Evolutionary conservation across 1,139 yeast species (phyloP).

Genomic region (Nadsonia starkeyi-henricii): DNA sequence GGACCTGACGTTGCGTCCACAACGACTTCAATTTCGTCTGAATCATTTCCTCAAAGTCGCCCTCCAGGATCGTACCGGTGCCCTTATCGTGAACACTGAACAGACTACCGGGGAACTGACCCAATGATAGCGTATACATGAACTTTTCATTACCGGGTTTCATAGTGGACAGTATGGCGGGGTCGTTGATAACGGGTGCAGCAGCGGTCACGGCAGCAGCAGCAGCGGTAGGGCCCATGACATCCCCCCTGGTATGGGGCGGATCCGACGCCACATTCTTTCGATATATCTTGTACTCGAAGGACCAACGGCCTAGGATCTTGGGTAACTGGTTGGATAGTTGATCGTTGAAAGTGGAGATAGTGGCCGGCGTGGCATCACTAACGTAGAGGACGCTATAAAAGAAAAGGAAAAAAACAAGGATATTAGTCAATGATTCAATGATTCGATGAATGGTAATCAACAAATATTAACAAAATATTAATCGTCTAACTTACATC

Average conservation of each 20-base stretch:
- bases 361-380: conserved; percentile 49
- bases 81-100: conserved; percentile 38
- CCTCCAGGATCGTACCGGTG: conserved; percentile 18
- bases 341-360: conserved; percentile 52
- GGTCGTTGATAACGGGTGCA: conserved; percentile 31
- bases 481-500: conserved; percentile 8
- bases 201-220: conserved; percentile 2
- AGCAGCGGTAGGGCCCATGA: too few species aligned
- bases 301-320: conserved; percentile 46
- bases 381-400: conserved; percentile 37
- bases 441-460: background rate
- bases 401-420: background rate
- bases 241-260: too few species aligned
- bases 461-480: background rate
- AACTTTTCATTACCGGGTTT: conserved; percentile 24
- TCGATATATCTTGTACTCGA: conserved; percentile 49
- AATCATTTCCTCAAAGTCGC: conserved; percentile 20
- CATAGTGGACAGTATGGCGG: conserved; percentile 22
- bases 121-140: conserved; percentile 42
- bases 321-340: conserved; percentile 51
- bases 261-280: conserved; percentile 32
- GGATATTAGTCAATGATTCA: too few species aligned
- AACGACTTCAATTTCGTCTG: conserved; percentile 49
- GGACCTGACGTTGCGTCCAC: conserved; percentile 60
- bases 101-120: conserved; percentile 38